Evolutionary conservation across 1,284 basidiomycete species (phyloP).

Genomic region (Ganoderma resinaceum): DNA sequence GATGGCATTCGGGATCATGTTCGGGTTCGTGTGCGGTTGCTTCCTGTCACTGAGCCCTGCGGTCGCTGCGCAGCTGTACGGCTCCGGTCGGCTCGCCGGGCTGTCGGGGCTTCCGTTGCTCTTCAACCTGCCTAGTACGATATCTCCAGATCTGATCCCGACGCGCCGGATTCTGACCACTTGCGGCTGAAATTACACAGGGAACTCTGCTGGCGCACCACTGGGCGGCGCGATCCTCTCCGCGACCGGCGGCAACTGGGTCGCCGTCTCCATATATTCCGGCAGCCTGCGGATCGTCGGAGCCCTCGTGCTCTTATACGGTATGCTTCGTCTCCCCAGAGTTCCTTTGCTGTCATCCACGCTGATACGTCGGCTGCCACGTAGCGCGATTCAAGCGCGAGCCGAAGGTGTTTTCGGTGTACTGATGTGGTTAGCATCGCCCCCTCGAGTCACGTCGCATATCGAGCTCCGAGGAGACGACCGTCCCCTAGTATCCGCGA

Average conservation of each 20-base stretch:
- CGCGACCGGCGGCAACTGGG: conserved; percentile 29
- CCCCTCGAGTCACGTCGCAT: neutral
- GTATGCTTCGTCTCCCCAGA: neutral
- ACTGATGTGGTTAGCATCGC: conserved; percentile 3
- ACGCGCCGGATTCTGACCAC: neutral
- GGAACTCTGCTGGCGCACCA: conserved; percentile 28
- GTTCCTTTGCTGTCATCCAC: neutral
- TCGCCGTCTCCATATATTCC: conserved; percentile 25
- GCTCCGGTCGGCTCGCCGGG: conserved; percentile 29
- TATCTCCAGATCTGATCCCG: neutral
- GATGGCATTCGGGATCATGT: conserved; percentile 37
- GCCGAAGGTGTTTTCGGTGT: conserved; percentile 23
- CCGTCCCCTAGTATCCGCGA: neutral
- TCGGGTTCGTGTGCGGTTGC: conserved; percentile 38
- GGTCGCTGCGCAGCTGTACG: conserved; percentile 29
- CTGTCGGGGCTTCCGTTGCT: conserved; percentile 29
- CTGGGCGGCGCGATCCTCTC: conserved; percentile 26
- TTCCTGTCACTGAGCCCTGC: conserved; percentile 33
- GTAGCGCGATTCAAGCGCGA: conserved; percentile 30
- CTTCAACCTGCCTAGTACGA: conserved; percentile 31
- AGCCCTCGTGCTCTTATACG: conserved; percentile 25
- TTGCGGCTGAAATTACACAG: neutral
- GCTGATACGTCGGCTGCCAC: neutral
- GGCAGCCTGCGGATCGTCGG: conserved; percentile 25
- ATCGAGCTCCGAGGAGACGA: neutral